Percentiles rank a stretch among this genome's conserved stretches.
These are phyloP conservation scores for Lactarius akahatsu DNA, from an alignment of 768 basidiomycete species.

Conservation along the genomic window DNA sequence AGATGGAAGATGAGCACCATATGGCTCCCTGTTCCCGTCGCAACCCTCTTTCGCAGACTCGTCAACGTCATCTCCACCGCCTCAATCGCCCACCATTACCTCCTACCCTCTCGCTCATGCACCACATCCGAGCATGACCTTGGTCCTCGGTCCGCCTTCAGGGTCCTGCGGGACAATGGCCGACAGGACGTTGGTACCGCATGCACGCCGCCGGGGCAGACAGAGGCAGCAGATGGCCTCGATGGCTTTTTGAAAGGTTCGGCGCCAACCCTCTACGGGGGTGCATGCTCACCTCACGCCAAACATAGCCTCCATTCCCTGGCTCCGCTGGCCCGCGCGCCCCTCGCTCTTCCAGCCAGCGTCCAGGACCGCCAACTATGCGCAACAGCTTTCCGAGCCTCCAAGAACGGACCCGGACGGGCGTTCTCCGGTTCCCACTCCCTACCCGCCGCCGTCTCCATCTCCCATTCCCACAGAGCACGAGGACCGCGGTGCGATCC, in stretches of 20 bases:
- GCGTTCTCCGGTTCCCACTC: background rate
- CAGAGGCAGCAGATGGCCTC: constrained; percentile 4
- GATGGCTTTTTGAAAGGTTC: constrained; percentile 15
- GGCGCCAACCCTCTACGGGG: background rate
- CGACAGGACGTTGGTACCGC: background rate
- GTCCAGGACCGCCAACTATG: background rate
- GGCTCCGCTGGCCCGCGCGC: constrained; percentile 22
- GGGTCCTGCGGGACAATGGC: constrained; percentile 3
- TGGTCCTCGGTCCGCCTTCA: background rate
- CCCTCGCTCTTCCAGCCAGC: constrained; percentile 10
- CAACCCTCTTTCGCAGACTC: constrained; percentile 59
- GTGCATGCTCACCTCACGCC: background rate
- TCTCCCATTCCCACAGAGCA: constrained; percentile 7
- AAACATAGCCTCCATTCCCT: constrained; percentile 14
- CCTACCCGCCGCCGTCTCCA: background rate
- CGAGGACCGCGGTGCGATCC: constrained; percentile 49
- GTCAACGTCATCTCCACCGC: constrained; percentile 66
- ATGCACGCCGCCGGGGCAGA: background rate
- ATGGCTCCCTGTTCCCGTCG: constrained; percentile 58
- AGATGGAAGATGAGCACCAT: constrained; percentile 43
- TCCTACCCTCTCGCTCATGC: constrained; percentile 36
- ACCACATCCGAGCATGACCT: background rate
- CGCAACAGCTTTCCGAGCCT: background rate
- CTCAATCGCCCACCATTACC: constrained; percentile 68
- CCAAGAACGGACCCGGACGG: background rate